phyloP scores from a whole-genome alignment of 306 rosid genomes.

The Carpinus fangiana region DNA sequence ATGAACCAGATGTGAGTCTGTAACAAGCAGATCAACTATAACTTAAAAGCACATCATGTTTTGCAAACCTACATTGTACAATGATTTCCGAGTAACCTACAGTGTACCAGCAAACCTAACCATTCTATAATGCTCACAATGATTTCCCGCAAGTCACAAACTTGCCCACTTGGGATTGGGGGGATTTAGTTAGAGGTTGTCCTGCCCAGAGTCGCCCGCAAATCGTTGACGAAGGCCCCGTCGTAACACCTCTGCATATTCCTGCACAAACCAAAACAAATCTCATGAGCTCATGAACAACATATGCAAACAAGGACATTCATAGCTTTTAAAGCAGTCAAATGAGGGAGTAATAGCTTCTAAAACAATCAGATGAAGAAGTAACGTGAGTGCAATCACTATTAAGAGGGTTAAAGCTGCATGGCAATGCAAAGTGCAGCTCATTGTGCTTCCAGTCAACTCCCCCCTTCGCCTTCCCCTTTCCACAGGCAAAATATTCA shows the following conservation, averaged over 20 bases:
- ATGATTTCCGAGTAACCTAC: neutral
- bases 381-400: neutral
- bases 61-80: conserved; percentile 27
- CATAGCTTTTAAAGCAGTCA: too few relatives aligned
- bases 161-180: neutral
- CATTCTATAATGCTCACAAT: neutral
- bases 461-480: neutral
- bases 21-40: neutral
- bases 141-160: neutral
- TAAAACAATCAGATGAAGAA: neutral
- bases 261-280: conserved; percentile 47
- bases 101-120: neutral
- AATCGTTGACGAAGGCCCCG: conserved; percentile 48
- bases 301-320: too few relatives aligned
- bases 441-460: neutral
- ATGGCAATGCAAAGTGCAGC: conserved; percentile 16
- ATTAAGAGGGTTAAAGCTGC: neutral
- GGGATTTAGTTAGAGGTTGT: conserved; percentile 30
- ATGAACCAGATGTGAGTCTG: neutral
- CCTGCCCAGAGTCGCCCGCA: conserved; percentile 41
- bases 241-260: conserved; percentile 66
- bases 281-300: neutral
- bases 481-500: too few relatives aligned
- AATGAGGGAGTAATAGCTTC: neutral
- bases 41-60: neutral